Conservation (phyloP, 2,329 filamentous ascomycete species). For the Lecanicillium sp. region DNA sequence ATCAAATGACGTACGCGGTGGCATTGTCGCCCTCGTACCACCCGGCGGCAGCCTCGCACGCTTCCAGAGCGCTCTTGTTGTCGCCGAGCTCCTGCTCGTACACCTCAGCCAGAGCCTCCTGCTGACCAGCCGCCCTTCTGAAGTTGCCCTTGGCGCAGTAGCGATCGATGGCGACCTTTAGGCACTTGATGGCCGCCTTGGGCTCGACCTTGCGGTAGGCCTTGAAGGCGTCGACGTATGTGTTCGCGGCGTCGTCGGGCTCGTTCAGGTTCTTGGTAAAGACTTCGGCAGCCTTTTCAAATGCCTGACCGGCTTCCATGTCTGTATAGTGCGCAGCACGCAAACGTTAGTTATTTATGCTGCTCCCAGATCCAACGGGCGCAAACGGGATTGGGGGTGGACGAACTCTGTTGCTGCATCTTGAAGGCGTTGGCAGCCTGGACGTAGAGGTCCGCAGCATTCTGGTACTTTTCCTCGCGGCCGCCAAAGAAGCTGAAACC, state of each 20-base stretch:
- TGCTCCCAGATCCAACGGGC: neutral
- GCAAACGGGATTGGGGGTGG: neutral
- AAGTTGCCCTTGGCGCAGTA: slow-evolving; percentile 90
- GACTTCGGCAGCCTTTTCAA: slow-evolving; percentile 79
- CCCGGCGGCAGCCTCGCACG: slow-evolving; percentile 77
- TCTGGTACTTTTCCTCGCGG: slow-evolving; percentile 80
- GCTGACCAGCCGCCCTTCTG: slow-evolving; percentile 80
- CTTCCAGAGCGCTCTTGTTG: slow-evolving; percentile 68
- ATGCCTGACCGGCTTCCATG: slow-evolving; percentile 78
- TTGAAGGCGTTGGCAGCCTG: slow-evolving; percentile 90
- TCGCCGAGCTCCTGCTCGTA: slow-evolving; percentile 79
- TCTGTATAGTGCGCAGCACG: slow-evolving; percentile 41
- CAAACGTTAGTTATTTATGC: slow-evolving; percentile 1
- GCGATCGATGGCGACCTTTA: slow-evolving; percentile 74
- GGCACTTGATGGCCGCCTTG: slow-evolving; percentile 72
- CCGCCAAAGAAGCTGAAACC: slow-evolving; percentile 91
- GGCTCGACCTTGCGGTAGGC: slow-evolving; percentile 83
- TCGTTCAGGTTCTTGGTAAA: slow-evolving; percentile 79
- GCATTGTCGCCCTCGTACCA: slow-evolving; percentile 90
- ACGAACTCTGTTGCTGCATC: slow-evolving; percentile 74
- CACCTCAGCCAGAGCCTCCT: slow-evolving; percentile 82
- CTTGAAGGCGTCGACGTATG: slow-evolving; percentile 87
- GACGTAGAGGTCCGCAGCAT: slow-evolving; percentile 79
- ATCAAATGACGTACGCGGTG: slow-evolving; percentile 58
- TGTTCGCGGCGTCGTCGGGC: slow-evolving; percentile 86